Base-by-base conservation (phyloP, 2,329 filamentous ascomycete genomes). In the Cucurbitaria berberidis region DNA sequence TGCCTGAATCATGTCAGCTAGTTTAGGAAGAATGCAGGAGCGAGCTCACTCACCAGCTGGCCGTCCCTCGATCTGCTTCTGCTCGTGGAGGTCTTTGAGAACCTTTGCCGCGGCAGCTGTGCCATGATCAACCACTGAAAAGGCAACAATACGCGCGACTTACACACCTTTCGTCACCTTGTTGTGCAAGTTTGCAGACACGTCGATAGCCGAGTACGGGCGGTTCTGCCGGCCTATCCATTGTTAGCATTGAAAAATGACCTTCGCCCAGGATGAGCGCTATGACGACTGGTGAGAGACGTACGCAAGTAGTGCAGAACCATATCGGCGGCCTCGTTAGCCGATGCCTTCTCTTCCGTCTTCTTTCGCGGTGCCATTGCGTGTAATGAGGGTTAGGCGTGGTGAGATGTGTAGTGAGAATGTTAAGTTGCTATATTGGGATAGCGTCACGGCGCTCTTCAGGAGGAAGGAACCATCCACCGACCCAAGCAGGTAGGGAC, bases 1-100 rank as follows among this genome's bases (percentile, higher is more conserved):
- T 87, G 18, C 85, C 84, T 84, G 55, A 1, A 7, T 6, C 2
- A 41, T 18, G 36, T 57, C n/a, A 60, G 55, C n/a, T 10, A 9
- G 43, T 7, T 30, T 42, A 15, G 16, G 26, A 24, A 26, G 52
- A 36, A 27, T 39, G 2, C 4, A 26, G 6, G 13, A 49, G 34
- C 11, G 32, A 42, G 8, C 32, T 46, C 18, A 48, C 70, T 57
- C 63, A 83, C 82, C 83, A 34, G 84, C 78, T 34, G 77, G 74
- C 44, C 82, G 82, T 44, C 82, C 84, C 63, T 84, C 83, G 36
- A 89, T 83, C 60, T 84, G 74, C 10, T 82, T 82, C 36, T 78
- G 79, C 60, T 87, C 84, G 54, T 85, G 81, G 68, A 89, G 75
- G 53, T 88, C 85, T 62, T 85, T 86, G 29, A 89, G 74, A 27